Evolutionary conservation across 768 basidiomycete species (phyloP).

Genomic region (Tricholoma matsutake): DNA sequence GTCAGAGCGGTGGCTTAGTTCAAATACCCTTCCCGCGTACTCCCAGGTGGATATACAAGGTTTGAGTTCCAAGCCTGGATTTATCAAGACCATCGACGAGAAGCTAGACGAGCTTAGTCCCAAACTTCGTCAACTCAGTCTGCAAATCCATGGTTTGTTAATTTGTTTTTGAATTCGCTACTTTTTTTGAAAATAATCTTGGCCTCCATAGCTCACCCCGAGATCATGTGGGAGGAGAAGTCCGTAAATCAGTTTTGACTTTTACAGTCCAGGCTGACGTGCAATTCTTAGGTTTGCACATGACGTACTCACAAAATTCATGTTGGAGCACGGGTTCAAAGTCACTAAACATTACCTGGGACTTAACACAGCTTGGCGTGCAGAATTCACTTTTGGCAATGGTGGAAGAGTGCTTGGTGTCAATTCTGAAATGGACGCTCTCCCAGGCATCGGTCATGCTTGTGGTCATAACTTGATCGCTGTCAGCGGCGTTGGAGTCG

Average conservation of each 20-base stretch:
- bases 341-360: conserved; percentile 70
- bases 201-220: conserved; percentile 52
- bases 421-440: conserved; percentile 78
- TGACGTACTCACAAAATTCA: conserved; percentile 62
- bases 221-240: conserved; percentile 65
- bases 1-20: conserved; percentile 27
- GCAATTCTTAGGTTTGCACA: conserved; percentile 58
- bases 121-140: conserved; percentile 59
- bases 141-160: conserved; percentile 66
- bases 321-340: conserved; percentile 64
- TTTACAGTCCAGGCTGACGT: conserved; percentile 4
- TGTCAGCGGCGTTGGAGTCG: conserved; percentile 70
- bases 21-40: conserved; percentile 38
- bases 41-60: conserved; percentile 6
- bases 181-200: neutral
- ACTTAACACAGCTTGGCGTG: conserved; percentile 75
- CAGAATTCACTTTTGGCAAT: conserved; percentile 57
- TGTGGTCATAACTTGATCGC: conserved; percentile 88
- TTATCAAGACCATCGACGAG: conserved; percentile 51
- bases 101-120: conserved; percentile 49
- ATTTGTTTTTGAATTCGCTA: neutral
- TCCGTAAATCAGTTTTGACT: conserved; percentile 25
- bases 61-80: conserved; percentile 25
- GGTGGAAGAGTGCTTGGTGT: conserved; percentile 69
- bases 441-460: conserved; percentile 56